Percentiles rank a stretch among this genome's conserved stretches.
These are phyloP conservation scores for Blastobotrys illinoisensis DNA, from an alignment of 1,139 yeast species.

Conservation along the genomic window DNA sequence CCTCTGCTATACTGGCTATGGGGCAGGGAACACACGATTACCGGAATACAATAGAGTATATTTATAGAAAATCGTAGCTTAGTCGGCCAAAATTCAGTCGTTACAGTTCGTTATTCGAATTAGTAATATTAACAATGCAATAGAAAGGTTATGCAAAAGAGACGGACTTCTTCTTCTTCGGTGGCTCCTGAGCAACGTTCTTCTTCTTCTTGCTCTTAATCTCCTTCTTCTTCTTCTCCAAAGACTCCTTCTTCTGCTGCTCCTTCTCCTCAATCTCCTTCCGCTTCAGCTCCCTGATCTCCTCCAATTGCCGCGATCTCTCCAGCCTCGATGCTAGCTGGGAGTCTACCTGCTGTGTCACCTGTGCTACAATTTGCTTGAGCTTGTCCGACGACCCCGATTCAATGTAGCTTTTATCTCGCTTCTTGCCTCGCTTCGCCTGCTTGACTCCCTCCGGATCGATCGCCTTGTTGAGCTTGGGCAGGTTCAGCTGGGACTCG, in stretches of 20 bases:
- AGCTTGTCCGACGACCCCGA: slow-evolving; percentile 50
- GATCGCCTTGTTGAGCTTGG: slow-evolving; percentile 73
- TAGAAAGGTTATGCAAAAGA: slow-evolving; percentile 21
- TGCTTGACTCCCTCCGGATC: slow-evolving; percentile 76
- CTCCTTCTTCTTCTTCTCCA: slow-evolving; percentile 75
- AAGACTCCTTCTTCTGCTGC: slow-evolving; percentile 56
- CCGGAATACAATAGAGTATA: too few species aligned
- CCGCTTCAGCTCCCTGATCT: slow-evolving; percentile 78
- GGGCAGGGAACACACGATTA: too few species aligned
- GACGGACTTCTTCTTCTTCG: slow-evolving; percentile 19
- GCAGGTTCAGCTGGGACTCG: slow-evolving; percentile 74
- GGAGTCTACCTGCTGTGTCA: slow-evolving; percentile 75
- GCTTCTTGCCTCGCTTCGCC: slow-evolving; percentile 65
- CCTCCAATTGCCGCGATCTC: slow-evolving; percentile 82
- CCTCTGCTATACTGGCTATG: too few species aligned
- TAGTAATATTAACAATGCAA: neutral
- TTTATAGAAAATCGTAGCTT: too few species aligned
- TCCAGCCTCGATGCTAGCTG: slow-evolving; percentile 88
- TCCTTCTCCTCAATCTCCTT: slow-evolving; percentile 85
- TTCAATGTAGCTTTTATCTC: slow-evolving; percentile 78
- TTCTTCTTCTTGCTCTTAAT: slow-evolving; percentile 48
- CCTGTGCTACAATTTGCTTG: slow-evolving; percentile 66
- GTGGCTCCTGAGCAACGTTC: slow-evolving; percentile 5
- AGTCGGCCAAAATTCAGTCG: too few species aligned
- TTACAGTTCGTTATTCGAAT: too few species aligned